phyloP scores from a whole-genome alignment of 2,329 filamentous ascomycete species.

The Scorias spongiosa region DNA sequence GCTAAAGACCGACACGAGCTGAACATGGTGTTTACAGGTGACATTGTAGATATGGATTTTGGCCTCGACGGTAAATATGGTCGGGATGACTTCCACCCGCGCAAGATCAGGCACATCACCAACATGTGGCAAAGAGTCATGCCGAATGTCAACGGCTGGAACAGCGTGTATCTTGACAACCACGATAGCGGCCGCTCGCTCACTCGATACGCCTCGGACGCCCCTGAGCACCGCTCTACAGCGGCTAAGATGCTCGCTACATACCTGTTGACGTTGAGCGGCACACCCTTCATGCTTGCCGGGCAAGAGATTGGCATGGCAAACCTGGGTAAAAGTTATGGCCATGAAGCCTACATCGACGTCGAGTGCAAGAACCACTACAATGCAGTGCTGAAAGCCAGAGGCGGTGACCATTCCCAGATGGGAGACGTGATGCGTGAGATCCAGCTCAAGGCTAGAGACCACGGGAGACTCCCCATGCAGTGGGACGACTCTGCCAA shows the following conservation, averaged over 20 bases:
- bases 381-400: constrained; percentile 26
- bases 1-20: constrained; percentile 38
- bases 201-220: constrained; percentile 34
- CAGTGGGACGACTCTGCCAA: constrained; percentile 46
- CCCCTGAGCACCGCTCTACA: constrained; percentile 28
- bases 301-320: constrained; percentile 52
- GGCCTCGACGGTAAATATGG: constrained; percentile 4
- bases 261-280: constrained; percentile 40
- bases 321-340: constrained; percentile 44
- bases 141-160: constrained; percentile 29
- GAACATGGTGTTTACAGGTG: constrained; percentile 58
- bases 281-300: constrained; percentile 51
- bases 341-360: constrained; percentile 49
- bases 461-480: constrained; percentile 56
- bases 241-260: constrained; percentile 45
- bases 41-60: constrained; percentile 35
- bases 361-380: constrained; percentile 40
- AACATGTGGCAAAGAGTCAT: constrained; percentile 11
- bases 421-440: constrained; percentile 30
- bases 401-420: constrained; percentile 21
- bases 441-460: constrained; percentile 44
- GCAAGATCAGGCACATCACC: constrained; percentile 29
- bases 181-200: constrained; percentile 47
- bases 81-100: constrained; percentile 28
- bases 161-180: constrained; percentile 48